Evolutionary conservation across 2,329 filamentous ascomycete species (phyloP).

Genomic region (Claviceps purpurea): DNA sequence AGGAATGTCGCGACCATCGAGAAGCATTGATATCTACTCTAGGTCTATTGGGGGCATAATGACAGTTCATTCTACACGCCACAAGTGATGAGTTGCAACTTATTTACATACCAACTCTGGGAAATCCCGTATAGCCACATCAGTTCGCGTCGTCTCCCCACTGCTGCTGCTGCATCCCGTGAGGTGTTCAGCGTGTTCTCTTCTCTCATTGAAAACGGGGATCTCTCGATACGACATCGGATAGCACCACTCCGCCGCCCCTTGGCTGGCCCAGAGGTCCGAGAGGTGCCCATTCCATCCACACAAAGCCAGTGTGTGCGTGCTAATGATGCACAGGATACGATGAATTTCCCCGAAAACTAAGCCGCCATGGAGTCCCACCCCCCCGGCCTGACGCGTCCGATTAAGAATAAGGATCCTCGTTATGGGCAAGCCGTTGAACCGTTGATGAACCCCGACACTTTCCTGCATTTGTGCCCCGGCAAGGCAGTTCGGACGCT

Average conservation of each 20-base stretch:
- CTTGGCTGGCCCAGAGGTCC: not conserved
- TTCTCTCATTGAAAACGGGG: too few species aligned
- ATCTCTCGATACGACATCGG: not conserved
- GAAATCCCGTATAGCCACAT: not conserved
- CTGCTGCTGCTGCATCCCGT: not conserved
- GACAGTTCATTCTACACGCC: not conserved
- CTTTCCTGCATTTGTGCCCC: not conserved
- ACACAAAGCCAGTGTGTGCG: not conserved
- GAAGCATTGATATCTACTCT: too few species aligned
- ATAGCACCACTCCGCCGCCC: not conserved
- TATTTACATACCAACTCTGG: not conserved
- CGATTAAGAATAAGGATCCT: too few species aligned
- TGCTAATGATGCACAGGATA: constrained; percentile 1
- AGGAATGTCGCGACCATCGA: too few species aligned
- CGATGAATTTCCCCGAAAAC: not conserved
- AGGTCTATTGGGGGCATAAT: not conserved
- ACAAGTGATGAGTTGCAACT: not conserved
- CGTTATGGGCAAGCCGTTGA: too few species aligned
- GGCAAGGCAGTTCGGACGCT: not conserved
- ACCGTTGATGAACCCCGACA: too few species aligned
- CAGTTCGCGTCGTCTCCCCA: too few species aligned
- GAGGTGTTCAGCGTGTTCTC: not conserved
- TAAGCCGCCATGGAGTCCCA: not conserved
- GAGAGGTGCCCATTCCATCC: not conserved
- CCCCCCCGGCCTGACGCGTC: too few species aligned